phyloP scores from a whole-genome alignment of 1,284 basidiomycete genomes.

The Cryptococcus sp. region DNA sequence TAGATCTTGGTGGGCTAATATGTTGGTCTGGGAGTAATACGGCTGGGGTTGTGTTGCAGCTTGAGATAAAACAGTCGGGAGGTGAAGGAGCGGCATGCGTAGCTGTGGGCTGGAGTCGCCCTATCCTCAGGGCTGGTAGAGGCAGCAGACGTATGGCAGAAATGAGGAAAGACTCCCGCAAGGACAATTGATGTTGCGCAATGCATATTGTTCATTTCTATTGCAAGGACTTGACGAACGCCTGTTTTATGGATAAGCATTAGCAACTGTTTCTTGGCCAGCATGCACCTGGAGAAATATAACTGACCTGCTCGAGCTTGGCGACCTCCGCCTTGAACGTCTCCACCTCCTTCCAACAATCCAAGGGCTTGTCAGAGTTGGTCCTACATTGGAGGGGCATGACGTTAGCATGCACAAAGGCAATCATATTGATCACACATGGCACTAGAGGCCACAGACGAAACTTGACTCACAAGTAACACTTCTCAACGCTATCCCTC shows the following conservation, averaged over 20 bases:
- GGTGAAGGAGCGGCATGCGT: too few species aligned
- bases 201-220: conserved; percentile 19
- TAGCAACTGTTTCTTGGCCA: not conserved
- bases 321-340: conserved; percentile 48
- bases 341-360: conserved; percentile 52
- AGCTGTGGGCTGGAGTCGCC: too few species aligned
- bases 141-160: too few species aligned
- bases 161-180: too few species aligned
- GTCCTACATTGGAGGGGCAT: conserved; percentile 19
- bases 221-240: conserved; percentile 46
- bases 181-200: not conserved
- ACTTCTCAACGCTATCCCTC: conserved; percentile 42
- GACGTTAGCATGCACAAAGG: not conserved
- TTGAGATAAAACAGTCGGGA: too few species aligned
- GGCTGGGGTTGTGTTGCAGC: too few species aligned
- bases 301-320: conserved; percentile 49
- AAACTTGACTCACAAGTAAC: conserved; percentile 45
- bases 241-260: conserved; percentile 13
- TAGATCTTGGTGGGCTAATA: too few species aligned
- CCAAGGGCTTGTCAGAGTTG: conserved; percentile 44
- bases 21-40: too few species aligned
- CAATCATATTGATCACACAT: not conserved
- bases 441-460: not conserved
- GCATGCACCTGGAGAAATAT: not conserved
- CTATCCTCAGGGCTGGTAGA: too few species aligned